phyloP scores from a whole-genome alignment of 176 grass and related monocot species.

The Carex littledalei region DNA sequence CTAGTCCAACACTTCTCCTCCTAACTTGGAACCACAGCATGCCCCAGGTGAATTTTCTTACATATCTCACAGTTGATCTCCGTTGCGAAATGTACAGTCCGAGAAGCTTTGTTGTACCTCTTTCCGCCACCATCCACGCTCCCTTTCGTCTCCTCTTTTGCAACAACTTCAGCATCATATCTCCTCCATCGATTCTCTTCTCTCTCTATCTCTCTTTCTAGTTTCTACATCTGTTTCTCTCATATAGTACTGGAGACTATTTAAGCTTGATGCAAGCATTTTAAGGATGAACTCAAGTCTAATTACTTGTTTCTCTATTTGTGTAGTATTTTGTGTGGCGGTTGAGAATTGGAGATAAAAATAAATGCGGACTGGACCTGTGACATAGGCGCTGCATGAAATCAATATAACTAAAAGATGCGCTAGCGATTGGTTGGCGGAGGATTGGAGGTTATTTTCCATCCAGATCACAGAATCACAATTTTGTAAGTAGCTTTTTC shows the following conservation, averaged over 20 bases:
- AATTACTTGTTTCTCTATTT: not conserved
- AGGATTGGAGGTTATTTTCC: not conserved
- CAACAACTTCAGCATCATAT: not conserved
- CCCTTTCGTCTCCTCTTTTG: not conserved
- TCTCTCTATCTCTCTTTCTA: not conserved
- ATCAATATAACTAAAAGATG: not conserved
- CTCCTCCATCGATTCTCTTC: not conserved
- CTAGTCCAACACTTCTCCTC: constrained; percentile 2
- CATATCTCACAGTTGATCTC: not conserved
- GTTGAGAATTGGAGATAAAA: no score
- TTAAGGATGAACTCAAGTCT: not conserved
- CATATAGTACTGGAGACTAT: not conserved
- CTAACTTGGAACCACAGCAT: constrained; percentile 28
- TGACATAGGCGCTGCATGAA: not conserved
- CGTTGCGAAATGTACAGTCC: constrained; percentile 17
- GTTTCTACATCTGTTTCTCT: not conserved
- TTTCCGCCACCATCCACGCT: constrained; percentile 33
- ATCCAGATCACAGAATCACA: not conserved
- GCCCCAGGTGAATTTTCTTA: not conserved
- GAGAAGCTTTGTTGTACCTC: constrained; percentile 25
- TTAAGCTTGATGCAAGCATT: not conserved
- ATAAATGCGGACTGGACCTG: not conserved
- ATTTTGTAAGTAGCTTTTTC: not conserved
- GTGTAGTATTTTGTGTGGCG: not conserved
- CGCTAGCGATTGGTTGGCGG: not conserved